Conservation (phyloP, 768 basidiomycete genomes). For the Lactarius hengduanensis region DNA sequence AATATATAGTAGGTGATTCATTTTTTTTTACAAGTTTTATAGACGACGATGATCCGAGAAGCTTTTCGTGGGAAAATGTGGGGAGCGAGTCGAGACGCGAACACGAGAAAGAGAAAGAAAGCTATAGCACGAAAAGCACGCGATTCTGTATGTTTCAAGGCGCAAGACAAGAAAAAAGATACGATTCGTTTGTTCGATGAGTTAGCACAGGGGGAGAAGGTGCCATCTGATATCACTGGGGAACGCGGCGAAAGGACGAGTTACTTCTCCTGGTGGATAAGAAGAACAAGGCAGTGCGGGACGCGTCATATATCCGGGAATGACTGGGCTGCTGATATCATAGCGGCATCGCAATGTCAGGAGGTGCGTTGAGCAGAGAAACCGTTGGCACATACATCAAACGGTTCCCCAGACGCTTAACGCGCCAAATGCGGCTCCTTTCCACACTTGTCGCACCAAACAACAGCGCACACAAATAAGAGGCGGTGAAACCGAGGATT, state of each 20-base stretch:
- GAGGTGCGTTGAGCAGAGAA: background rate
- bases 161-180: too few species aligned
- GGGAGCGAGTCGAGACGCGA: too few species aligned
- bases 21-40: too few species aligned
- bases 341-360: background rate
- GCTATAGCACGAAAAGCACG: too few species aligned
- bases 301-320: background rate
- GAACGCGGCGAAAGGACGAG: background rate
- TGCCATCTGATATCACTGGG: background rate
- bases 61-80: too few species aligned
- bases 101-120: background rate
- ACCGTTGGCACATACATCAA: background rate
- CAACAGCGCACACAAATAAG: background rate
- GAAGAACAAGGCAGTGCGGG: background rate
- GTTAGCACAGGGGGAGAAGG: background rate
- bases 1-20: too few species aligned
- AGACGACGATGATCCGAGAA: too few species aligned
- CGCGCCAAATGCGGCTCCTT: background rate
- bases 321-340: background rate
- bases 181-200: background rate
- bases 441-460: background rate
- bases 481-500: background rate
- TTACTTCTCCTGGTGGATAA: background rate
- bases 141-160: too few species aligned
- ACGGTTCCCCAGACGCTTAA: background rate